Percentiles rank a stretch among this genome's conserved stretches.
phyloP scores from a whole-genome alignment of 1,284 basidiomycete species.

The Microbotryum silenes-acaulis region DNA sequence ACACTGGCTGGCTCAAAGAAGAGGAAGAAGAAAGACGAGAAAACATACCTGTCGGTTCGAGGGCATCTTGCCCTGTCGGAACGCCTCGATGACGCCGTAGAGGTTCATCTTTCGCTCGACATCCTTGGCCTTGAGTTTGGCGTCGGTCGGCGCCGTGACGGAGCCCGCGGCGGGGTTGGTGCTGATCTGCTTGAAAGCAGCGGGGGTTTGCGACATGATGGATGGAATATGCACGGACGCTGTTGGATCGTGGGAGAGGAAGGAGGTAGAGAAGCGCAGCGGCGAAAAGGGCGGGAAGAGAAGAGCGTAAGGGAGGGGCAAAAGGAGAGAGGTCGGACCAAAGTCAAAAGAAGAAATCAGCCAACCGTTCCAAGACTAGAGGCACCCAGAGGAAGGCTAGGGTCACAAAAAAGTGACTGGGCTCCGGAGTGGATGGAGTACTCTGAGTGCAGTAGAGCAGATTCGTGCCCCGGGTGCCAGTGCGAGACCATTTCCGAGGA shows the following conservation, averaged over 20 bases:
- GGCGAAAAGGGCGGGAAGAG: too few relatives aligned
- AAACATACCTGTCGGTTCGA: conserved; percentile 49
- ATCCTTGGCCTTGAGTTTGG: conserved; percentile 41
- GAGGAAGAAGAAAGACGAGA: background rate
- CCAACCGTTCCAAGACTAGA: too few relatives aligned
- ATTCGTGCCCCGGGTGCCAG: too few relatives aligned
- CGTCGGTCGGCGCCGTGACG: conserved; percentile 17
- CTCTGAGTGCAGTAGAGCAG: too few relatives aligned
- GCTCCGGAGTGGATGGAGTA: too few relatives aligned
- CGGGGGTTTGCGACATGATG: background rate
- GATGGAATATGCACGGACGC: background rate
- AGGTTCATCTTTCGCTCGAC: conserved; percentile 48
- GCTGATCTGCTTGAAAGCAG: conserved; percentile 5
- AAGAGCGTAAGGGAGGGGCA: too few relatives aligned
- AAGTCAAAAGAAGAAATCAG: too few relatives aligned
- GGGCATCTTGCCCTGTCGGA: conserved; percentile 68
- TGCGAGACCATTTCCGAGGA: too few relatives aligned
- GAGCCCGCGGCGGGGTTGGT: conserved; percentile 16
- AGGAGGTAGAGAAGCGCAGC: background rate
- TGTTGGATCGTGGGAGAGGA: background rate
- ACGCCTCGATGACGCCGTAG: conserved; percentile 62
- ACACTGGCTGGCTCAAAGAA: background rate
- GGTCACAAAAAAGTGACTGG: too few relatives aligned
- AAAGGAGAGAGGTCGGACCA: too few relatives aligned
- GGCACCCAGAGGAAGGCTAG: too few relatives aligned